These are phyloP conservation scores for Dendrostoma leiphaemia DNA, from an alignment of 2,329 filamentous ascomycete genomes.

Conservation along the genomic window DNA sequence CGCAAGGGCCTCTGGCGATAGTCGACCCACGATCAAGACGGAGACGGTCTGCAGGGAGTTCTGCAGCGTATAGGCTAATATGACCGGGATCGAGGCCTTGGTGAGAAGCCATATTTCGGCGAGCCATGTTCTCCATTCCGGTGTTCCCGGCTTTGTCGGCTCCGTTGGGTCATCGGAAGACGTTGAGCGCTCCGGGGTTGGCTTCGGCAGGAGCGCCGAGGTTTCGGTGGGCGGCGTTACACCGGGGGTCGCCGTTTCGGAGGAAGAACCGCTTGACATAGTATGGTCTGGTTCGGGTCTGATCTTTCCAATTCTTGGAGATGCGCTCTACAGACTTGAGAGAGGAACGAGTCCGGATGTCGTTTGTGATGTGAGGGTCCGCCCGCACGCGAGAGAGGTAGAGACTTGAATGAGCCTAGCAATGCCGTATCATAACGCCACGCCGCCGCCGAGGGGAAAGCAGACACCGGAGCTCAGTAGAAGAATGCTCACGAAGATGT, in stretches of 20 bases:
- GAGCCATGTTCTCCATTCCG: conserved; percentile 41
- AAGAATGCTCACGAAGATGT: background rate
- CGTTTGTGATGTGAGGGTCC: too few relatives aligned
- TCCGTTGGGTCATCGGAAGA: conserved; percentile 1
- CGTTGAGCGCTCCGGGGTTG: conserved; percentile 1
- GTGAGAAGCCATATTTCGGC: conserved; percentile 67
- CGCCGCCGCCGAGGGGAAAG: background rate
- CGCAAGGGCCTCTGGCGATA: conserved; percentile 76
- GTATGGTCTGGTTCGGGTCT: background rate
- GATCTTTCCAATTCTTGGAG: background rate
- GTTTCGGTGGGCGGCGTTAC: conserved; percentile 15
- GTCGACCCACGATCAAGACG: conserved; percentile 75
- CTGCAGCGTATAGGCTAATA: conserved; percentile 80
- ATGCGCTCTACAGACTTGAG: background rate
- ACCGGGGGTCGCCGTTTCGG: conserved; percentile 10
- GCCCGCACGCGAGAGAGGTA: too few relatives aligned
- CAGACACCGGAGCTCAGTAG: background rate
- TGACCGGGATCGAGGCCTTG: conserved; percentile 71
- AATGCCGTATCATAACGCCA: background rate
- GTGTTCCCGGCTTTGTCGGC: conserved; percentile 1
- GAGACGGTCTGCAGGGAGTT: conserved; percentile 83
- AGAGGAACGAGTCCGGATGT: too few relatives aligned
- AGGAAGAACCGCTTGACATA: conserved; percentile 16
- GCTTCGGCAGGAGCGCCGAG: conserved; percentile 19
- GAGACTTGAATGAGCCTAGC: background rate